Conservation (phyloP, 768 basidiomycete species). For the Russula abietina region DNA sequence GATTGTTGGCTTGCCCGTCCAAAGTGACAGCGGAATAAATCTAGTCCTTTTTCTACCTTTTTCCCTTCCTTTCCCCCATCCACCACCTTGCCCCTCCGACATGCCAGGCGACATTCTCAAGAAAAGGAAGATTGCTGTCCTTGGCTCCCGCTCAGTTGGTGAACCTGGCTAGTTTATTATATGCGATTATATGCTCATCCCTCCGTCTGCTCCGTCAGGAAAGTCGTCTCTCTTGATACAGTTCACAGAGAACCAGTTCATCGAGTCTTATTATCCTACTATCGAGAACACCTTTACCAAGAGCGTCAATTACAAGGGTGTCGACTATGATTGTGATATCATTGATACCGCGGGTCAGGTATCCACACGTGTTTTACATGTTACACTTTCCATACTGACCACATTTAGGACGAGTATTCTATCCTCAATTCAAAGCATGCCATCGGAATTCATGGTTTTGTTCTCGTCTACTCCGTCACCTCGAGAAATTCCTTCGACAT, state of each 20-base stretch:
- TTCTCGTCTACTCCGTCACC: conserved; percentile 93
- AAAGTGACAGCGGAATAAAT: conserved; percentile 13
- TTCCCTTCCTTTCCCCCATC: conserved; percentile 12
- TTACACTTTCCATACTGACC: conserved; percentile 10
- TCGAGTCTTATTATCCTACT: conserved; percentile 92
- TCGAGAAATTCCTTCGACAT: conserved; percentile 90
- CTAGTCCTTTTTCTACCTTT: conserved; percentile 10
- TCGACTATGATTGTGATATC: conserved; percentile 94
- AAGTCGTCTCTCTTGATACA: conserved; percentile 92
- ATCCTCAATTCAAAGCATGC: conserved; percentile 91
- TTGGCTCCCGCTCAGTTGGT: conserved; percentile 89
- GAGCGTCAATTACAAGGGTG: conserved; percentile 78
- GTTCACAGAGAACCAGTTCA: conserved; percentile 89
- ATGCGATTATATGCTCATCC: conserved; percentile 15
- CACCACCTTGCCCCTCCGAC: conserved; percentile 4
- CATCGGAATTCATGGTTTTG: conserved; percentile 94
- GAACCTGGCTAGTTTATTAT: conserved; percentile 29
- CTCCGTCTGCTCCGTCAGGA: conserved; percentile 44
- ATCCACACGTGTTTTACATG: conserved; percentile 26
- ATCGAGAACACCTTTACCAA: conserved; percentile 87
- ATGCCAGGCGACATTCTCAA: conserved; percentile 45
- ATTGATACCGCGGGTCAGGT: conserved; percentile 98
- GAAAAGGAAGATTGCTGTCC: conserved; percentile 84
- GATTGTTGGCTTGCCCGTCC: not conserved
- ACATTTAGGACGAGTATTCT: conserved; percentile 82